Percentiles rank a stretch among this genome's conserved stretches.
These are phyloP conservation scores for Beta macrorhiza DNA, from an alignment of 179 eudicot genomes.

Conservation along the genomic window DNA sequence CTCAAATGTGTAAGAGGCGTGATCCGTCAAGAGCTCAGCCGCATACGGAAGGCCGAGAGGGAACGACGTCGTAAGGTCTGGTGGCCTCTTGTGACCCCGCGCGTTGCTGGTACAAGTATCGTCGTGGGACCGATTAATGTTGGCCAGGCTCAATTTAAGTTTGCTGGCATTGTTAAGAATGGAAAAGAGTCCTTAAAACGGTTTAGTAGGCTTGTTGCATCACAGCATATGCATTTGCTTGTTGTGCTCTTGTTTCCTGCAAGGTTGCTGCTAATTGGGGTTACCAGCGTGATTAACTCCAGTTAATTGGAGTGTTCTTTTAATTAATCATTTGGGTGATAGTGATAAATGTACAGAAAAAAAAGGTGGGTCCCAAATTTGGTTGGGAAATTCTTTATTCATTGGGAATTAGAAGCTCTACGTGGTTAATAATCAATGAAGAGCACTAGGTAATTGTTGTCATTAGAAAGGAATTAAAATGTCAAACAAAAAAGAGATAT, in stretches of 20 bases:
- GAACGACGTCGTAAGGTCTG: conserved; percentile 50
- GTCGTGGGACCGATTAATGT: conserved; percentile 26
- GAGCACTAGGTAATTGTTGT: conserved; percentile 20
- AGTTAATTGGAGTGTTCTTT: conserved; percentile 22
- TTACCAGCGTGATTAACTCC: conserved; percentile 37
- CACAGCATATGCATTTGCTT: conserved; percentile 79
- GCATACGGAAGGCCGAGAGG: conserved; percentile 49
- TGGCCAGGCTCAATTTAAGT: conserved; percentile 37
- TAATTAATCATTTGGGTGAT: background rate
- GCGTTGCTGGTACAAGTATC: conserved; percentile 32
- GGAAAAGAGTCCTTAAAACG: conserved; percentile 66
- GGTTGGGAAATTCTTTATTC: conserved; percentile 51
- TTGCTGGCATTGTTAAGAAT: conserved; percentile 47
- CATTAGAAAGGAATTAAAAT: background rate
- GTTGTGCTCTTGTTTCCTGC: conserved; percentile 74
- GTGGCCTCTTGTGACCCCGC: conserved; percentile 70
- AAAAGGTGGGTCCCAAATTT: background rate
- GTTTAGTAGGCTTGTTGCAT: conserved; percentile 67
- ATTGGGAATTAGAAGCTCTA: conserved; percentile 35
- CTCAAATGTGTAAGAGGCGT: conserved; percentile 55
- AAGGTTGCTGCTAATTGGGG: conserved; percentile 51
- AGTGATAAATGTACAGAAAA: conserved; percentile 20
- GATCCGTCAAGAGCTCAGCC: conserved; percentile 65
- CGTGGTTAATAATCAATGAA: conserved; percentile 20
- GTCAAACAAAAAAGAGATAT: conserved; percentile 6